Conservation (phyloP, 2,329 filamentous ascomycete species). For the Shiraia bambusicola region DNA sequence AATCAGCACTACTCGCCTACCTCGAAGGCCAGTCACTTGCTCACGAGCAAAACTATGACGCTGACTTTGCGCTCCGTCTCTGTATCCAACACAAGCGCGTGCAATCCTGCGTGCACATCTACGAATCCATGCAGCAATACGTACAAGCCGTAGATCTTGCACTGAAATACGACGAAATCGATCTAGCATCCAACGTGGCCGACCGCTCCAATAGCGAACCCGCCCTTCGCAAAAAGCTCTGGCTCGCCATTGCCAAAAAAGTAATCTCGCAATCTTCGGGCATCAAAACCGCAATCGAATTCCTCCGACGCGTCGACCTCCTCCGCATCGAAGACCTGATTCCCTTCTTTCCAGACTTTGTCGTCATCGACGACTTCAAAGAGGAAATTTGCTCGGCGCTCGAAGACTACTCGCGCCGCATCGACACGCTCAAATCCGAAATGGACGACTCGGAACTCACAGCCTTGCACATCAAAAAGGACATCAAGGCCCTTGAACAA, state of each 20-base stretch:
- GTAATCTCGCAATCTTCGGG: slow-evolving; percentile 84
- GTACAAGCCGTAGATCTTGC: slow-evolving; percentile 90
- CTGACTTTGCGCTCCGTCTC: slow-evolving; percentile 90
- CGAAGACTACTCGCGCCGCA: slow-evolving; percentile 89
- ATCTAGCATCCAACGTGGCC: slow-evolving; percentile 85
- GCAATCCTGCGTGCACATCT: slow-evolving; percentile 94
- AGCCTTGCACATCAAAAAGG: slow-evolving; percentile 84
- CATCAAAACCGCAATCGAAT: slow-evolving; percentile 86
- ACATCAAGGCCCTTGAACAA: slow-evolving; percentile 81
- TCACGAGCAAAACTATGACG: slow-evolving; percentile 83
- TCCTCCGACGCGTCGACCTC: slow-evolving; percentile 86
- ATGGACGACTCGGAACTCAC: slow-evolving; percentile 95
- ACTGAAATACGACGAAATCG: slow-evolving; percentile 83
- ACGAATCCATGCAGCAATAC: slow-evolving; percentile 94
- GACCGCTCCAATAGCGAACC: slow-evolving; percentile 79
- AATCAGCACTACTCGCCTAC: slow-evolving; percentile 82
- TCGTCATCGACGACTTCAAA: slow-evolving; percentile 98
- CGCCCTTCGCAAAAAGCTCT: slow-evolving; percentile 84
- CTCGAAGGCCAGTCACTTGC: slow-evolving; percentile 77
- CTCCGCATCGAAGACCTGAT: slow-evolving; percentile 95
- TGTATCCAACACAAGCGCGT: slow-evolving; percentile 95
- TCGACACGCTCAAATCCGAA: slow-evolving; percentile 82
- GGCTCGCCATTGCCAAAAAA: slow-evolving; percentile 92
- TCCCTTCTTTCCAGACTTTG: slow-evolving; percentile 97
- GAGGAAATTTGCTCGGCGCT: slow-evolving; percentile 94